These are phyloP conservation scores for Acer saccharum DNA, from an alignment of 345 rosid genomes.

Conservation along the genomic window DNA sequence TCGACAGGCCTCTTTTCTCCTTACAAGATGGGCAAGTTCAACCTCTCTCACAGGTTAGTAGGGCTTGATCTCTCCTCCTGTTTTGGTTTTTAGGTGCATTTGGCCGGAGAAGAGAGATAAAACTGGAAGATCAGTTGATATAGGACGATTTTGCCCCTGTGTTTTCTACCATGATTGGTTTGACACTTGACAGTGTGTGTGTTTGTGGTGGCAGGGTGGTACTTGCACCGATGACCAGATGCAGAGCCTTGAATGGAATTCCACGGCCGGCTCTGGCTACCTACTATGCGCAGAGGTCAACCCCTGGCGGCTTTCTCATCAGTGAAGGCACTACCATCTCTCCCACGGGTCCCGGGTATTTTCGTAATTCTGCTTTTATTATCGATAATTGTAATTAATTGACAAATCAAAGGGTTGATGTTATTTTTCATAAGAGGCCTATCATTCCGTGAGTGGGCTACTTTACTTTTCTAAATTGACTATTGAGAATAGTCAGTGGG, in stretches of 20 bases:
- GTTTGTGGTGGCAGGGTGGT: slow-evolving; percentile 57
- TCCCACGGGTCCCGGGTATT: slow-evolving; percentile 68
- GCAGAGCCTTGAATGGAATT: slow-evolving; percentile 77
- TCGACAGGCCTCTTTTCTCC: slow-evolving; percentile 52
- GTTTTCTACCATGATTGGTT: background rate
- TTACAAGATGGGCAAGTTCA: slow-evolving; percentile 75
- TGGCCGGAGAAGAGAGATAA: background rate
- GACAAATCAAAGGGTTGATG: background rate
- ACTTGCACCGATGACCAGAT: slow-evolving; percentile 88
- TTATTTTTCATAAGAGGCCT: no score
- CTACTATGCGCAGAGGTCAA: slow-evolving; percentile 83
- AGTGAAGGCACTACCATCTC: slow-evolving; percentile 78
- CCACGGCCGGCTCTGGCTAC: slow-evolving; percentile 68
- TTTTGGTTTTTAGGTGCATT: background rate
- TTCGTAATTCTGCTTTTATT: slow-evolving; percentile 8
- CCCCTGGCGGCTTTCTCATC: slow-evolving; percentile 80
- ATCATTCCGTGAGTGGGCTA: no score
- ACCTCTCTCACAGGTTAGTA: slow-evolving; percentile 74
- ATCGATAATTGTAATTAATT: background rate
- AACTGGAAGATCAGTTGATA: background rate
- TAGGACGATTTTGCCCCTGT: background rate
- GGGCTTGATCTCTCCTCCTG: background rate
- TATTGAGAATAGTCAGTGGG: background rate
- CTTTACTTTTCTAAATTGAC: no score
- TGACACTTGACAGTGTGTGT: background rate